These are phyloP conservation scores for Candida tammaniensis DNA, from an alignment of 805 yeast genomes.

Conservation along the genomic window DNA sequence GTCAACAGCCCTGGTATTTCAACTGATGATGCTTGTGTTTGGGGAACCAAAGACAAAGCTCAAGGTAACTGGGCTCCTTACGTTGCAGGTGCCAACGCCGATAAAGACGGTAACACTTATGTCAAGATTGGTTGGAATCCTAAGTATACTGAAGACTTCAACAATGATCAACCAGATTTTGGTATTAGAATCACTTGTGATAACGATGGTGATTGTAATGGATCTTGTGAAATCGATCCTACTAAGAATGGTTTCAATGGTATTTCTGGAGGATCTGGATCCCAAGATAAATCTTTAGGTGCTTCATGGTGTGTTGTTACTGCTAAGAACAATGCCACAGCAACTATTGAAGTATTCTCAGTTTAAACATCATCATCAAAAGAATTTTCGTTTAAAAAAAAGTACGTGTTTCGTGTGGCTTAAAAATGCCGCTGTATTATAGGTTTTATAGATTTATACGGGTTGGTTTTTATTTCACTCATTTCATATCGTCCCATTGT, in stretches of 20 bases:
- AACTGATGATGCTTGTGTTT: slow-evolving; percentile 71
- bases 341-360: slow-evolving; percentile 68
- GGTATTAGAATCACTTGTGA: slow-evolving; percentile 77
- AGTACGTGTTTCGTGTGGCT: not conserved
- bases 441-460: no score
- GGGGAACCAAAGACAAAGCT: slow-evolving; percentile 73
- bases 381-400: no score
- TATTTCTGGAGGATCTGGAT: slow-evolving; percentile 38
- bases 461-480: no score
- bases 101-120: slow-evolving; percentile 62
- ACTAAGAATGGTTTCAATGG: slow-evolving; percentile 56
- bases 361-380: slow-evolving; percentile 11
- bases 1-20: slow-evolving; percentile 82
- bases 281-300: slow-evolving; percentile 47
- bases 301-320: slow-evolving; percentile 85
- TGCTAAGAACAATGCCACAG: slow-evolving; percentile 59
- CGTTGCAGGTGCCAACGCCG: slow-evolving; percentile 89
- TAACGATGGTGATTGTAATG: slow-evolving; percentile 64
- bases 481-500: no score
- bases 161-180: slow-evolving; percentile 53
- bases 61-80: slow-evolving; percentile 92
- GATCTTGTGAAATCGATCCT: slow-evolving; percentile 88
- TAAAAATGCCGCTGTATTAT: no score
- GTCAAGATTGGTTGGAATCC: slow-evolving; percentile 94
- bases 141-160: slow-evolving; percentile 65